Conservation (phyloP, 768 basidiomycete species). For the Kwoniella europaea region DNA sequence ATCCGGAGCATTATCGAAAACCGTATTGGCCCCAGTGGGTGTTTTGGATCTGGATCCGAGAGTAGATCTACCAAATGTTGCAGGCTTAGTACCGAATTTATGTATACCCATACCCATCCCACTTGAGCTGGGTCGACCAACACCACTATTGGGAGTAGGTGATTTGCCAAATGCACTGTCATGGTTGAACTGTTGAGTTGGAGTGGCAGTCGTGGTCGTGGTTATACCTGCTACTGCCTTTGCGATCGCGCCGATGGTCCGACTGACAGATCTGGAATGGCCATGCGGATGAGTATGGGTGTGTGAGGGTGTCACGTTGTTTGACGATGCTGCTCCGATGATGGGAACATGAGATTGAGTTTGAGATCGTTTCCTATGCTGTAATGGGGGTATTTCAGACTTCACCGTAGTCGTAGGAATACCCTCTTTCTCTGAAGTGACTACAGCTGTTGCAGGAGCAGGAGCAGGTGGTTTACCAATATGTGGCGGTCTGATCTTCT, state of each 20-base stretch:
- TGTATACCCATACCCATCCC: constrained; percentile 1
- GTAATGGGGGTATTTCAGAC: neutral
- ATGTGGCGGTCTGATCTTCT: constrained; percentile 32
- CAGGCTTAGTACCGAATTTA: constrained; percentile 26
- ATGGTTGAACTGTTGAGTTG: neutral
- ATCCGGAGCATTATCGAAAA: neutral
- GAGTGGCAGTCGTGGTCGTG: neutral
- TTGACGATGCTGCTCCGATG: neutral
- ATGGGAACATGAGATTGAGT: constrained; percentile 2
- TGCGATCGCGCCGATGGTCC: constrained; percentile 29
- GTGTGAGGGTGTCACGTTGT: neutral
- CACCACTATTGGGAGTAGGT: neutral
- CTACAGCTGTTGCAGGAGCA: neutral
- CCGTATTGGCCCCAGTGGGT: neutral
- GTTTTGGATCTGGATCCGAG: constrained; percentile 13
- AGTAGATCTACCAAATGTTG: constrained; percentile 6
- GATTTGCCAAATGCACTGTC: neutral
- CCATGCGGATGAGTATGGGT: neutral
- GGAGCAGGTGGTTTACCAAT: constrained; percentile 29
- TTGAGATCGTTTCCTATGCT: constrained; percentile 1
- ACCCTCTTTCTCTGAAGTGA: neutral
- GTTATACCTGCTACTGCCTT: constrained; percentile 23
- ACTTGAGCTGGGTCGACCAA: constrained; percentile 1
- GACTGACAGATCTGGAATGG: constrained; percentile 24
- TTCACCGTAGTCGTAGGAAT: neutral